These are phyloP conservation scores for Hyparrhenia diplandra DNA, from an alignment of 176 grass and related monocot species.

Conservation along the genomic window DNA sequence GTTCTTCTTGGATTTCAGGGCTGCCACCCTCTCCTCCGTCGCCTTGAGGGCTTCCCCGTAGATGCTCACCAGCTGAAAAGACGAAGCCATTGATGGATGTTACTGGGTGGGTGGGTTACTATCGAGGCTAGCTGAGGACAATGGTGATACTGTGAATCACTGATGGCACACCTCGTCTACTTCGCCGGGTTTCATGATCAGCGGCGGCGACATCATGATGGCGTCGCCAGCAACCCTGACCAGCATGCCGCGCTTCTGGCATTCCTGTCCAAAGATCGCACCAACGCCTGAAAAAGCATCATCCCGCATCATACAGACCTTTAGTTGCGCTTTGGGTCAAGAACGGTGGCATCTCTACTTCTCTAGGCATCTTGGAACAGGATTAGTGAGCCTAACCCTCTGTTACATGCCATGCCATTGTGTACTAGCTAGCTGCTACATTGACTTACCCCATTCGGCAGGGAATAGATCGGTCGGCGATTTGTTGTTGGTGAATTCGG, in stretches of 20 bases:
- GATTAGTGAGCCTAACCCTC: neutral
- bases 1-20: constrained; percentile 57
- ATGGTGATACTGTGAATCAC: neutral
- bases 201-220: constrained; percentile 93
- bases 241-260: constrained; percentile 83
- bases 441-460: constrained; percentile 73
- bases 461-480: constrained; percentile 72
- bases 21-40: constrained; percentile 67
- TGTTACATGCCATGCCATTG: no score
- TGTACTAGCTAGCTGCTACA: no score
- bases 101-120: neutral
- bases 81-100: neutral
- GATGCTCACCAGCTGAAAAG: constrained; percentile 68
- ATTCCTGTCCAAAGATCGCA: constrained; percentile 81
- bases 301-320: neutral
- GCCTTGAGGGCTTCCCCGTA: constrained; percentile 72
- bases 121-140: neutral
- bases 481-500: constrained; percentile 90
- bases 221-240: constrained; percentile 80
- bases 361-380: neutral
- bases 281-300: no score
- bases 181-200: constrained; percentile 61
- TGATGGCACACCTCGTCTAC: constrained; percentile 60
- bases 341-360: neutral
- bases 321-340: neutral